These are phyloP conservation scores for Penicillium canescens DNA, from an alignment of 495 filamentous ascomycete genomes.

Conservation along the genomic window DNA sequence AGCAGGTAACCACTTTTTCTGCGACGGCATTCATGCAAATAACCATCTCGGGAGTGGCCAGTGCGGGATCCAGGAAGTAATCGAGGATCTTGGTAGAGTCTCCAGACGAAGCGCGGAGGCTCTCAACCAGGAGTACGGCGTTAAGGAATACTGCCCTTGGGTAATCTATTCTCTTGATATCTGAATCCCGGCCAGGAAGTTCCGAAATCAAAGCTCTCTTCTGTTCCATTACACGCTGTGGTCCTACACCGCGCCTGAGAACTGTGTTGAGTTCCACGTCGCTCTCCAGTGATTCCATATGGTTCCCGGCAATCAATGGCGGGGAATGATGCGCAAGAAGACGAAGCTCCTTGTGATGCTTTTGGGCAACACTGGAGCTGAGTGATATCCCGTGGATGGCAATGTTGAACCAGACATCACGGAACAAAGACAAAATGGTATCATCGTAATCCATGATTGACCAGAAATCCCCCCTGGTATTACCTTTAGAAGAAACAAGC, in stretches of 20 bases:
- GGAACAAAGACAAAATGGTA: conserved; percentile 66
- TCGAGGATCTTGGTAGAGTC: conserved; percentile 83
- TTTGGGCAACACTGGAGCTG: conserved; percentile 64
- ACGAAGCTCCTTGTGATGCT: conserved; percentile 69
- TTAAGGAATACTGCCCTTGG: conserved; percentile 89
- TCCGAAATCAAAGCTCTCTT: conserved; percentile 72
- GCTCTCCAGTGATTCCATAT: conserved; percentile 85
- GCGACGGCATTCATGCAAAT: conserved; percentile 85
- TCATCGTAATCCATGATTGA: conserved; percentile 52
- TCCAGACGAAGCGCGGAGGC: conserved; percentile 75
- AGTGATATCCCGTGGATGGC: conserved; percentile 88
- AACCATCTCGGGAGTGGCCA: conserved; percentile 76
- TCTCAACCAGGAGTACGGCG: conserved; percentile 82
- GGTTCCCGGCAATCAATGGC: conserved; percentile 78
- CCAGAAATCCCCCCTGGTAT: conserved; percentile 30
- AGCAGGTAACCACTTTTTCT: conserved; percentile 67
- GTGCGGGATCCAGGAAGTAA: conserved; percentile 89
- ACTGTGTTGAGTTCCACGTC: conserved; percentile 95
- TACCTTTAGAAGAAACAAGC: conserved; percentile 61
- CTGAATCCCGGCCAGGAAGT: conserved; percentile 69
- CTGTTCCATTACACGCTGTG: conserved; percentile 74
- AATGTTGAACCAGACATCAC: conserved; percentile 97
- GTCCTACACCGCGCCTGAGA: conserved; percentile 75
- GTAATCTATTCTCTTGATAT: conserved; percentile 80
- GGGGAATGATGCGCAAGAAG: conserved; percentile 82